Base-by-base conservation (phyloP, 805 yeast genomes). In the Saccharomyces eubayanus region DNA sequence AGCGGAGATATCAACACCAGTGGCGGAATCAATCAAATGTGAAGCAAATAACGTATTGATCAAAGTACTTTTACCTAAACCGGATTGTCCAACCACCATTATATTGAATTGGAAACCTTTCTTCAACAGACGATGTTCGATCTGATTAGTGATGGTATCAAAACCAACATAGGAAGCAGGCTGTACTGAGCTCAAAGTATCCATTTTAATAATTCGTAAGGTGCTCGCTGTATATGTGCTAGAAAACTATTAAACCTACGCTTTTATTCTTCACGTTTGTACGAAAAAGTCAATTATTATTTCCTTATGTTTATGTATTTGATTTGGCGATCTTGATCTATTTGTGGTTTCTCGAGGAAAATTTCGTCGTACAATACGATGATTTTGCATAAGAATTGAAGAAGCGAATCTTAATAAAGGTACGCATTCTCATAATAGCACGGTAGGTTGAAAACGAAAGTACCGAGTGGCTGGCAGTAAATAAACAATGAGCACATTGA, bases 101-200 rank as follows among this genome's bases (percentile, higher is more conserved):
- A 94, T 74, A 68, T 94, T 94, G 73, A 94, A 87, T 68, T 89
- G 92, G 73, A 94, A 94, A 2, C 99, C 99, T 63, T 91, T 80
- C 71, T 89, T 91, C 71, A 94, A 77, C 62, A 94, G 76, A 62
- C 97, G 82, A 70, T 85, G 89, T 72, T 94, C 97, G 66, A 94
- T 94, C 74, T 94, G 99, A 40, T 86, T 80, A 50, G 98, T 92
- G 72, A 94, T 92, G 57, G 97, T 85, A 73, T 94, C 98, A 69
- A 94, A 92, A 48, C 99, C 99, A 59, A 94, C 98, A 70, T 91
- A 91, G 53, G 83, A 80, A 48, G 77, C 73, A 28, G 97, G 96
- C 57, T 81, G 68, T 16, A 68, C 49, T 27, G 53, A 48, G 28
- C 54, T 28, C 11, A 29, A 8, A 4, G 50, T 53, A 31, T 21